phyloP scores from a whole-genome alignment of 768 basidiomycete species.

The Tricholoma flavovirens region DNA sequence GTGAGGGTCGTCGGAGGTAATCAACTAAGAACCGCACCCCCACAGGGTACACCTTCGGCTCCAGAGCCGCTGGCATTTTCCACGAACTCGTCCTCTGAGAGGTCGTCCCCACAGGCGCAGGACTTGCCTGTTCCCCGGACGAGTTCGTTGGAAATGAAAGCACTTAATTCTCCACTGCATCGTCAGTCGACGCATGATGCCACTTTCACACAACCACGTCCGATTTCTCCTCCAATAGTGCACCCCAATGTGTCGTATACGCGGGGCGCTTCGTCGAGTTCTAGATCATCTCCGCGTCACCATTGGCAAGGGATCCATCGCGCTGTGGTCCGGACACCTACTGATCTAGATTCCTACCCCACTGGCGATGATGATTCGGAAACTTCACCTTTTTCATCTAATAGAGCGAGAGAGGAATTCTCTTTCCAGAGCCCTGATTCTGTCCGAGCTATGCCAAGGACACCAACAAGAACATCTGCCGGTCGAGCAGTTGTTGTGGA shows the following conservation, averaged over 20 bases:
- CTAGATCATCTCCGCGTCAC: neutral
- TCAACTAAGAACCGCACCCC: neutral
- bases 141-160: conserved; percentile 8
- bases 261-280: conserved; percentile 8
- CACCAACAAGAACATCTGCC: neutral
- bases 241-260: conserved; percentile 13
- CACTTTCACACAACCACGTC: neutral
- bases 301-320: conserved; percentile 12
- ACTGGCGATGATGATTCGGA: conserved; percentile 10
- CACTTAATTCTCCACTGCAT: conserved; percentile 4
- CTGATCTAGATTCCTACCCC: conserved; percentile 13
- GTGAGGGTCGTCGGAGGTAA: conserved; percentile 20
- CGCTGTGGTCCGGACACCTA: conserved; percentile 25
- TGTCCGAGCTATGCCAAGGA: neutral
- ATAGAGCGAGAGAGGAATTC: neutral
- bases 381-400: neutral
- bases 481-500: conserved; percentile 13
- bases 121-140: neutral
- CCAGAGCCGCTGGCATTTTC: neutral
- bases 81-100: neutral
- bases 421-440: neutral
- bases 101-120: neutral
- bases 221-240: conserved; percentile 1
- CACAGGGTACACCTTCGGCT: conserved; percentile 1
- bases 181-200: conserved; percentile 3